Evolutionary conservation across 2,329 filamentous ascomycete genomes (phyloP), one percentile per base, ranked within the genome.

Genomic region (Xylaria sp.): DNA sequence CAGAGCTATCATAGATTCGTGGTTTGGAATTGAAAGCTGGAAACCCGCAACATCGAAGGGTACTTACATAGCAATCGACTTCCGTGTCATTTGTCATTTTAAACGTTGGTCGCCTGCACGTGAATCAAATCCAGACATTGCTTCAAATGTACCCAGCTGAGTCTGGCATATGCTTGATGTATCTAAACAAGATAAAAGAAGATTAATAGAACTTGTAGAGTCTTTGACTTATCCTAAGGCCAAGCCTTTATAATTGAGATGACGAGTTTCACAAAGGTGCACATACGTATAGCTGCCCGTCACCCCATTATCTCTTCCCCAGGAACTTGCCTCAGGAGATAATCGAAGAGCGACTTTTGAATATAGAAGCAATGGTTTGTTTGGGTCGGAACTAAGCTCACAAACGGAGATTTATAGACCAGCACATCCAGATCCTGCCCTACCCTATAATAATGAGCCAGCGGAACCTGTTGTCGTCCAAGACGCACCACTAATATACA

Each of bases 401-500:
- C 43, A 37, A 25, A 43, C 12, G 31, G 12, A 50, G 33, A 14
- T 28, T 31, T 21, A 31, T 19, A 19, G 45, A 12, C 42, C 6
- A 21, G 33, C 21, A 15, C 17, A 14, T 31, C 5, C 9, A 31
- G 28, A 4, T 31, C 17, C n/a, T 49, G 35, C 19, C 43, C 37
- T 28, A 19, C 14, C 58, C 51, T 56, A 54, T 46, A 28, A 23
- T 19, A 28, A n/a, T 23, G 21, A 51, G 40, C 52, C 52, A 61
- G 40, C 52, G 51, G 19, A 25, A 35, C 23, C 11, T 35, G 35
- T 50, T 17, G 28, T 45, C 38, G 45, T 51, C 47, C 37, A 35
- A 37, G 43, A 37, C 33, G 31, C 50, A 60, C 47, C 37, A 25
- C n/a, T 49, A 43, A 43, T 43, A 46, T 46, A 56, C 46, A 45